These are phyloP conservation scores for Pseudonitzschia pungens DNA, from an alignment of 108 stramenopile species.

Conservation along the genomic window DNA sequence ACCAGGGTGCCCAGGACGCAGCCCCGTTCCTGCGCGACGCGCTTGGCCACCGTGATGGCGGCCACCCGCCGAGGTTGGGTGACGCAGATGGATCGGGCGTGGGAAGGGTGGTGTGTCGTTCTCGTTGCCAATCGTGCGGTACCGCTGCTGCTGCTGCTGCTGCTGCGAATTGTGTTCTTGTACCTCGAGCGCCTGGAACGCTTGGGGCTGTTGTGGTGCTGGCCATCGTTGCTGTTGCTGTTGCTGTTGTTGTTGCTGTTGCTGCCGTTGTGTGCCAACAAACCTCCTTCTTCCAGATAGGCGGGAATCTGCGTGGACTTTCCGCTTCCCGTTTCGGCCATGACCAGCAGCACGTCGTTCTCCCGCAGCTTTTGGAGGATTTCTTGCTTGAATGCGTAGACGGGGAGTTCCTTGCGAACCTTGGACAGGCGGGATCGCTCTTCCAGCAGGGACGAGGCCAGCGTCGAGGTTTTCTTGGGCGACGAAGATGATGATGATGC, in stretches of 20 bases:
- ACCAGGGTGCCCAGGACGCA: slow-evolving; percentile 64
- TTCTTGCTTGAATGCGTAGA: slow-evolving; percentile 58
- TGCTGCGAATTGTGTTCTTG: too few species aligned
- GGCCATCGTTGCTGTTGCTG: slow-evolving; percentile 4
- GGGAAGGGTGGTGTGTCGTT: slow-evolving; percentile 11
- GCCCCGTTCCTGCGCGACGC: slow-evolving; percentile 87
- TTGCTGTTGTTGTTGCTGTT: slow-evolving; percentile 8
- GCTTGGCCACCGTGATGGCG: slow-evolving; percentile 90
- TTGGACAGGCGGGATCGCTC: slow-evolving; percentile 12
- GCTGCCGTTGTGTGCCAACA: slow-evolving; percentile 16
- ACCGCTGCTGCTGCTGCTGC: background rate
- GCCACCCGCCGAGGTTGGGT: slow-evolving; percentile 98
- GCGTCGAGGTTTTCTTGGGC: background rate
- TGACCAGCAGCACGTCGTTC: slow-evolving; percentile 65
- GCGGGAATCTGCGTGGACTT: slow-evolving; percentile 87
- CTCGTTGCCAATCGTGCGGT: background rate
- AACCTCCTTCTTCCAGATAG: slow-evolving; percentile 52
- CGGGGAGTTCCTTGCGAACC: slow-evolving; percentile 52
- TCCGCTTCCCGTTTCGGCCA: slow-evolving; percentile 78
- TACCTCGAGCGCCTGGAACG: slow-evolving; percentile 3
- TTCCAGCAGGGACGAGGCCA: background rate
- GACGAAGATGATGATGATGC: background rate
- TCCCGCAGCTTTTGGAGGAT: slow-evolving; percentile 45
- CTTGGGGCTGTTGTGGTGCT: background rate
- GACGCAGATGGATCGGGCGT: slow-evolving; percentile 65